Percentiles rank a stretch among this genome's conserved stretches.
Evolutionary conservation across 2,329 filamentous ascomycete genomes (phyloP).

Genomic region (Tolypocladium album): DNA sequence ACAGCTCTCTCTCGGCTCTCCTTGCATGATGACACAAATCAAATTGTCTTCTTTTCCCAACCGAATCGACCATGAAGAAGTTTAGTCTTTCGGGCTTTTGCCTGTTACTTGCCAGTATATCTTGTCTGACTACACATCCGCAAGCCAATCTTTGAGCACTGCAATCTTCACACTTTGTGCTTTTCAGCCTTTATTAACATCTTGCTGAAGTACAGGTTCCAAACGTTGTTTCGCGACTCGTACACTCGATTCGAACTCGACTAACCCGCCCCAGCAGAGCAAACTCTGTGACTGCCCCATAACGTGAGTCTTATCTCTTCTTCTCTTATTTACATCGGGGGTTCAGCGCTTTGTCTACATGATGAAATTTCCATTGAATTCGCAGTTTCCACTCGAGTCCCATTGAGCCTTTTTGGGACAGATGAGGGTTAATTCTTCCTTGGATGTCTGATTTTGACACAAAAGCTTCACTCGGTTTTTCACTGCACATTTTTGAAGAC

Average conservation of each 20-base stretch:
- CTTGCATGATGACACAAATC: slow-evolving; percentile 60
- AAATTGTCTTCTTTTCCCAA: slow-evolving; percentile 75
- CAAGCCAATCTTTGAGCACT: slow-evolving; percentile 3
- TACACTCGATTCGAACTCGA: neutral
- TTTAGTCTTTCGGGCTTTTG: slow-evolving; percentile 54
- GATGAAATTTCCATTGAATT: slow-evolving; percentile 70
- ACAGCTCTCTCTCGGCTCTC: slow-evolving; percentile 5
- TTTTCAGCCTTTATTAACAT: slow-evolving; percentile 1
- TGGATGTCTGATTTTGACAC: slow-evolving; percentile 58
- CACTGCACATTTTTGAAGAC: neutral
- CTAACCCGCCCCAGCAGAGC: neutral
- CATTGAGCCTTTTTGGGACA: slow-evolving; percentile 56
- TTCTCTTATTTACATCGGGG: slow-evolving; percentile 3
- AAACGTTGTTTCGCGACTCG: neutral
- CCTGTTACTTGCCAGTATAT: slow-evolving; percentile 91
- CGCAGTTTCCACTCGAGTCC: slow-evolving; percentile 83
- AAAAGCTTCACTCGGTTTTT: slow-evolving; percentile 9
- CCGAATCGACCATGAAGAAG: slow-evolving; percentile 82
- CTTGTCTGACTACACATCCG: slow-evolving; percentile 51
- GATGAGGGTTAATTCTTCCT: slow-evolving; percentile 62
- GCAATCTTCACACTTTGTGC: neutral
- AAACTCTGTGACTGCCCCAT: neutral
- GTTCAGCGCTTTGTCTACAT: slow-evolving; percentile 25
- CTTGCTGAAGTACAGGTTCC: neutral
- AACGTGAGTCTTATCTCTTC: slow-evolving; percentile 5